phyloP scores from a whole-genome alignment of 371 early-diverging fungal genomes.

The Conidiobolus incongruus region DNA sequence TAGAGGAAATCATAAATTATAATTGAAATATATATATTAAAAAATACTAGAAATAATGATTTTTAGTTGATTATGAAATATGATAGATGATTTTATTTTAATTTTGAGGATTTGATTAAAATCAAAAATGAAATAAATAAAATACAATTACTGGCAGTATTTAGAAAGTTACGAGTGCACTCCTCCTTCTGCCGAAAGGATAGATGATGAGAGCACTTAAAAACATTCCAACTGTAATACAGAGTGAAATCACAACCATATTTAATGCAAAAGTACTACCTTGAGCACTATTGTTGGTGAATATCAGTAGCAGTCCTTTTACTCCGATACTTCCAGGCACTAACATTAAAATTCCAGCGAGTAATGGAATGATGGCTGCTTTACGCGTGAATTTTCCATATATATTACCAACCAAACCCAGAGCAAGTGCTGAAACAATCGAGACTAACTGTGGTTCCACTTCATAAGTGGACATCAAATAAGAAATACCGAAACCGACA shows the following conservation, averaged over 20 bases:
- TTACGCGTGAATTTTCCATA: conserved; percentile 22
- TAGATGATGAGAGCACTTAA: conserved; percentile 24
- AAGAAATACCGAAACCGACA: conserved; percentile 10
- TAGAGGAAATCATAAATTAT: too few relatives aligned
- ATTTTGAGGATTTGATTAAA: too few relatives aligned
- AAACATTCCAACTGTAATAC: conserved; percentile 32
- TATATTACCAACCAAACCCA: conserved; percentile 26
- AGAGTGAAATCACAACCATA: conserved; percentile 20
- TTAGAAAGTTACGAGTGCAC: conserved; percentile 32
- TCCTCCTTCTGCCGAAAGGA: conserved; percentile 23
- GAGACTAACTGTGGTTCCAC: conserved; percentile 11
- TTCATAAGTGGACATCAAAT: conserved; percentile 6
- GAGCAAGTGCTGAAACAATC: conserved; percentile 26
- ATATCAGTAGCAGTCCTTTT: conserved; percentile 10
- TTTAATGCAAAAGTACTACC: conserved; percentile 20
- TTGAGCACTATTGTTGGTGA: conserved; percentile 15
- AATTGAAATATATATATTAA: too few relatives aligned
- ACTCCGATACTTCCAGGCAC: conserved; percentile 30
- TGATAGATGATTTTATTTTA: too few relatives aligned
- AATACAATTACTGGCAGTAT: too few relatives aligned
- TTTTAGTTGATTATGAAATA: too few relatives aligned
- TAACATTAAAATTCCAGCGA: conserved; percentile 24
- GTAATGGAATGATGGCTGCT: conserved; percentile 25
- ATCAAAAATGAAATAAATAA: too few relatives aligned
- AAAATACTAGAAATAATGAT: too few relatives aligned